These are phyloP conservation scores for Fusarium sp. DNA, from an alignment of 2,329 filamentous ascomycete species.

Conservation along the genomic window DNA sequence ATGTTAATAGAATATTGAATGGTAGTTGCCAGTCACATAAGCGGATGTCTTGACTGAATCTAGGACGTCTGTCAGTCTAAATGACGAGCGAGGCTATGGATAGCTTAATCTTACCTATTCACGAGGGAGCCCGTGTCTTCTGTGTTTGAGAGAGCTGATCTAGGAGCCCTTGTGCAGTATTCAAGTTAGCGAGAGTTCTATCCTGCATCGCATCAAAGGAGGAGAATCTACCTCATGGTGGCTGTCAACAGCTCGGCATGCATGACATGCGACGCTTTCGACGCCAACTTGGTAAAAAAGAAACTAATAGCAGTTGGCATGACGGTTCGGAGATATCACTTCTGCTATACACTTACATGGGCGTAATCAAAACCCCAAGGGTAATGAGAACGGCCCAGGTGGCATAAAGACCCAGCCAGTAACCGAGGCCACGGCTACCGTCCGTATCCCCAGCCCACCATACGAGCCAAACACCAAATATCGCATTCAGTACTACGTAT, in stretches of 20 bases:
- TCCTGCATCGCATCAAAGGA: background rate
- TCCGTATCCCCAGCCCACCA: constrained; percentile 1
- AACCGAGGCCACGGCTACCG: background rate
- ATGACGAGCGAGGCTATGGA: background rate
- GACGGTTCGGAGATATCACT: background rate
- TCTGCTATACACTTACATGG: background rate
- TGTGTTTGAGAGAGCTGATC: background rate
- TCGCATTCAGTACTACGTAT: background rate
- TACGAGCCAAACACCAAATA: constrained; percentile 6
- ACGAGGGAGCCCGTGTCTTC: constrained; percentile 2
- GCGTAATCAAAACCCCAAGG: background rate
- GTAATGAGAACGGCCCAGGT: background rate
- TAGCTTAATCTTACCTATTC: background rate
- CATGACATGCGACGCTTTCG: background rate
- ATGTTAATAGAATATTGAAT: constrained; percentile 2
- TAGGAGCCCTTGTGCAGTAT: background rate
- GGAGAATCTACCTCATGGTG: background rate
- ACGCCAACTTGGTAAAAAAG: background rate
- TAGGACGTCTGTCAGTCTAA: background rate
- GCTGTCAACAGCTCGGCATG: background rate
- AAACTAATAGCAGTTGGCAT: background rate
- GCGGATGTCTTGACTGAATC: constrained; percentile 5
- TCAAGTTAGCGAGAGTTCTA: background rate
- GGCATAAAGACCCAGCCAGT: constrained; percentile 6
- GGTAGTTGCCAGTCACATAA: constrained; percentile 8